Conservation (phyloP, 2,329 filamentous ascomycete genomes). For the Epichloe bromicola region DNA sequence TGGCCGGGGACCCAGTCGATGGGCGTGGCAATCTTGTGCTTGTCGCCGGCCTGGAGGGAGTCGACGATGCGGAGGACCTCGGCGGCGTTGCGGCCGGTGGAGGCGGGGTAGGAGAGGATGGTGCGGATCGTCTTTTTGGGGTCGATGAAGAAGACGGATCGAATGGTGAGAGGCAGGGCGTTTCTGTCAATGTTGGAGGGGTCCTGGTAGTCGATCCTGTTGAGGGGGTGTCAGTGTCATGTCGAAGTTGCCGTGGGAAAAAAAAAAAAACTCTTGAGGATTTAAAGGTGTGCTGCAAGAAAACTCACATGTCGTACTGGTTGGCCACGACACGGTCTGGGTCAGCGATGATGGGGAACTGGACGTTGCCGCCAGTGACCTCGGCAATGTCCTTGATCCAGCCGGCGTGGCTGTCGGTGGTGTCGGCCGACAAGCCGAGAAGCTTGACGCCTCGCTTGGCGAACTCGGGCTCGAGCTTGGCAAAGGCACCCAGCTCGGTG, state of each 20-base stretch:
- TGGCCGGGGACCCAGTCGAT: constrained; percentile 85
- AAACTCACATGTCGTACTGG: constrained; percentile 65
- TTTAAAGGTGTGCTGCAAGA: no score
- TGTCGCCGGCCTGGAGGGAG: constrained; percentile 72
- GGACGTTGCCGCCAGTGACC: constrained; percentile 55
- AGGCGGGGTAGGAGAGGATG: constrained; percentile 86
- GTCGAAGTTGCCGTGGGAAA: no score
- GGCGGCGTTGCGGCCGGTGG: constrained; percentile 70
- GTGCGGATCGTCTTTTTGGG: constrained; percentile 86
- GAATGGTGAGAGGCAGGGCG: constrained; percentile 86
- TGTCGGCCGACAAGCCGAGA: constrained; percentile 83
- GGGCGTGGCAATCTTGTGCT: constrained; percentile 75
- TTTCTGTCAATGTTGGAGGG: constrained; percentile 69
- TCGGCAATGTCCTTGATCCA: constrained; percentile 89
- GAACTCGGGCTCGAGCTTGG: constrained; percentile 81
- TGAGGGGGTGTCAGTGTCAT: no score
- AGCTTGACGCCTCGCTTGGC: constrained; percentile 78
- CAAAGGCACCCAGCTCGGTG: constrained; percentile 86
- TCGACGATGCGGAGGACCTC: constrained; percentile 71
- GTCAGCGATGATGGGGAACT: constrained; percentile 73
- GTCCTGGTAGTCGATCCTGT: constrained; percentile 65
- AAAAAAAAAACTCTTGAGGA: no score
- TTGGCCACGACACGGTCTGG: constrained; percentile 64
- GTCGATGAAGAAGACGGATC: constrained; percentile 90
- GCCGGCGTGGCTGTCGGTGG: constrained; percentile 65